Evolutionary conservation across 1,284 basidiomycete genomes (phyloP).

Genomic region (Mycocalia duriaeana): DNA sequence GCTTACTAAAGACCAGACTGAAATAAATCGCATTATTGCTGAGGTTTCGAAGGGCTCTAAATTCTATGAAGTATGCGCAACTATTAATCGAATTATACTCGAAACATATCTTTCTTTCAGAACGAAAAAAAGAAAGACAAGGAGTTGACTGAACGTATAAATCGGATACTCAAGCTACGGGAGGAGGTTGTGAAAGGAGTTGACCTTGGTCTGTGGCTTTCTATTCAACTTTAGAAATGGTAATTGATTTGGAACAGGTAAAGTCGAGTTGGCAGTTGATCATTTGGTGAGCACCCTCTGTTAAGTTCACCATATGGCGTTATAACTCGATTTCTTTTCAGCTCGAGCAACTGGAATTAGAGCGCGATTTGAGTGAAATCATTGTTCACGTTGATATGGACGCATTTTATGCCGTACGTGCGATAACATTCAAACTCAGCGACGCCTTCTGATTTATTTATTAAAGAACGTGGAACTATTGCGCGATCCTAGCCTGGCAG

Average conservation of each 20-base stretch:
- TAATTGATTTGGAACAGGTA: conserved; percentile 28
- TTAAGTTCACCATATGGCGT: neutral
- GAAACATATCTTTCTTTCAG: conserved; percentile 27
- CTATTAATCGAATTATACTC: neutral
- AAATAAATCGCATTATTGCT: conserved; percentile 76
- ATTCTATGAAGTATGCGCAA: conserved; percentile 64
- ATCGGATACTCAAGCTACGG: conserved; percentile 57
- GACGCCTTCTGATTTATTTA: too few species aligned
- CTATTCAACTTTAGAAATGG: neutral
- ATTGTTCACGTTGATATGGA: conserved; percentile 91
- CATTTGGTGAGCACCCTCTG: conserved; percentile 34
- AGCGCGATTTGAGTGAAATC: conserved; percentile 75
- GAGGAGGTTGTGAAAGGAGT: conserved; percentile 55
- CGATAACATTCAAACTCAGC: too few species aligned
- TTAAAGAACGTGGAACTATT: conserved; percentile 72
- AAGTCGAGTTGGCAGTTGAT: conserved; percentile 50
- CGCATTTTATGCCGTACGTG: conserved; percentile 55
- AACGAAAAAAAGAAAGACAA: conserved; percentile 83
- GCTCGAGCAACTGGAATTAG: conserved; percentile 73
- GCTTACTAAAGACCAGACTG: conserved; percentile 71
- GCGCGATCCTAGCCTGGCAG: conserved; percentile 71
- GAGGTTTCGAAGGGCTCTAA: conserved; percentile 81
- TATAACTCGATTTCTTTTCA: conserved; percentile 23
- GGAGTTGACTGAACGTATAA: conserved; percentile 70
- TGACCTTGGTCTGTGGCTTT: conserved; percentile 49